Evolutionary conservation across 2,329 filamentous ascomycete species (phyloP), one percentile per base, ranked within the genome.

Genomic region (Paramyrothecium roridum): DNA sequence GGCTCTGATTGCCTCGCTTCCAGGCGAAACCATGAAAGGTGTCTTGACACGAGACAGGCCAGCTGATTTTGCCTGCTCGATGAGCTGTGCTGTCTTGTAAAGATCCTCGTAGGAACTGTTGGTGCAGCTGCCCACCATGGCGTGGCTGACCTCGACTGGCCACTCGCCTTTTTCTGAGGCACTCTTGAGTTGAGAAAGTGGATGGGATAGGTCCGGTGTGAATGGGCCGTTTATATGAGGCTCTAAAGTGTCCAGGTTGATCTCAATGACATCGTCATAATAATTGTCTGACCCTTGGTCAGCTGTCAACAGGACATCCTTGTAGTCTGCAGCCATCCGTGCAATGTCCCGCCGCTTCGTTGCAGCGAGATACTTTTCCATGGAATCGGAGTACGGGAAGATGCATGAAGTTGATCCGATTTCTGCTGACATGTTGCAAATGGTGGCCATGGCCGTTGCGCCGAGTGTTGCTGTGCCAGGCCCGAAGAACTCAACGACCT

Each of bases 401-500:
- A 73, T 61, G 51, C 67, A 73, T 2, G 70, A 68, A 0, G 70
- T 73, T 30, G 70, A 70, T 0, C 71, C 71, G 40, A 71, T 66
- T 50, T 74, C 70, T 2, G 71, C 70, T 1, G 62, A 66, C 70
- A 73, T 73, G 54, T 74, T 73, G 55, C 67, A 70, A 8, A 73
- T 63, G 2, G 71, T 73, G 0, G 68, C 70, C 70, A 71, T 72
- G 2, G 66, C 71, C 8, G 71, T 74, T 0, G 69, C 68, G 0
- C 68, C 63, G 1, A 73, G 55, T 0, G 61, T 67, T 16, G 66
- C 55, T 1, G 64, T 63, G 2, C 69, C 71, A 0, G 70, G 69
- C 1, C 71, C 70, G 33, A 70, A 72, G 53, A 70, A 73, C 52
- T 73, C 70, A 8, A 73, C 62, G 12, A 72, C 61, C 45, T 66